Conservation (phyloP, 768 basidiomycete species). For the Solioccasus polychromus region DNA sequence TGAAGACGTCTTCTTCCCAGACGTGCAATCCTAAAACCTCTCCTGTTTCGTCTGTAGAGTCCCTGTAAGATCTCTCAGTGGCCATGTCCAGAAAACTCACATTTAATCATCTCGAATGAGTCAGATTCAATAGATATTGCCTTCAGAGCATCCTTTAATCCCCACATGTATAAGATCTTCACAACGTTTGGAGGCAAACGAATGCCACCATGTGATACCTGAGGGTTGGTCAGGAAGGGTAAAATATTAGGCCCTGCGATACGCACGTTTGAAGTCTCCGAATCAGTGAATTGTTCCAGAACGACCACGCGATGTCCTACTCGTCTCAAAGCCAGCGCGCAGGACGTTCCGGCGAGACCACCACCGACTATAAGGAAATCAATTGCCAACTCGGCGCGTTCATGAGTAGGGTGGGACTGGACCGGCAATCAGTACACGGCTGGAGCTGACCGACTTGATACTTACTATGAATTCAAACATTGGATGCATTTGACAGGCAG, state of each 20-base stretch:
- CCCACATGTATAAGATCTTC: conserved; percentile 54
- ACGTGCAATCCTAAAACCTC: conserved; percentile 42
- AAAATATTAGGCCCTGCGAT: not conserved
- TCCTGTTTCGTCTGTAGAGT: conserved; percentile 40
- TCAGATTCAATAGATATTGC: conserved; percentile 28
- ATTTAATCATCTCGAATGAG: conserved; percentile 25
- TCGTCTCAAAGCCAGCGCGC: conserved; percentile 51
- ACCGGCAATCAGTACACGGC: not conserved
- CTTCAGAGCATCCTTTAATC: conserved; percentile 42
- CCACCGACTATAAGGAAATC: conserved; percentile 50
- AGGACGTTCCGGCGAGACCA: conserved; percentile 54
- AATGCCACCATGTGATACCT: conserved; percentile 39
- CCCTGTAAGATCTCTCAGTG: conserved; percentile 5
- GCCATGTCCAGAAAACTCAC: conserved; percentile 16
- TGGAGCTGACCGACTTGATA: not conserved
- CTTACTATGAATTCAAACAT: conserved; percentile 19
- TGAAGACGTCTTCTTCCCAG: conserved; percentile 47
- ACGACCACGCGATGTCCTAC: conserved; percentile 62
- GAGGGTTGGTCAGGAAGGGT: not conserved
- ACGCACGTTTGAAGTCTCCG: conserved; percentile 34
- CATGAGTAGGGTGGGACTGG: conserved; percentile 14
- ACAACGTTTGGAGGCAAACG: conserved; percentile 60
- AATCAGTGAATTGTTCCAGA: conserved; percentile 46
- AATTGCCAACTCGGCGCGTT: conserved; percentile 15
- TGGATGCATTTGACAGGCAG: not conserved